Evolutionary conservation across 2,329 filamentous ascomycete genomes (phyloP).

Genomic region (Ophiostoma ips): DNA sequence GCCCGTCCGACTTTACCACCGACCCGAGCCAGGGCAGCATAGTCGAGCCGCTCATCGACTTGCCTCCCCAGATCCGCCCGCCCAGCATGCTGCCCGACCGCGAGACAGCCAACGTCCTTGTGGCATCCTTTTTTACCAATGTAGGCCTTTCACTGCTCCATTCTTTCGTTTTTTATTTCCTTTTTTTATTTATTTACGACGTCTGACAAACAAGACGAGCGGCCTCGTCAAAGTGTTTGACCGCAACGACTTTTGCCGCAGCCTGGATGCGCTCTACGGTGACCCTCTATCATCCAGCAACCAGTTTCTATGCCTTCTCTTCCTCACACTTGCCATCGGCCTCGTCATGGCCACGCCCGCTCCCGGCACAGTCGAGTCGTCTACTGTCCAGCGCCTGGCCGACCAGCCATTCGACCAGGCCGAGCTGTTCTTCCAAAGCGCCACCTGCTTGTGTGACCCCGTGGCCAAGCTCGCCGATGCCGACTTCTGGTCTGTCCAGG

Average conservation of each 20-base stretch:
- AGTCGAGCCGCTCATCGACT: constrained; percentile 36
- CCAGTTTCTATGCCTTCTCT: constrained; percentile 43
- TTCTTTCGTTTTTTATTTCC: neutral
- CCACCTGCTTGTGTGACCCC: constrained; percentile 35
- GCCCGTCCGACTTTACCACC: constrained; percentile 42
- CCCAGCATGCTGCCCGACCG: constrained; percentile 42
- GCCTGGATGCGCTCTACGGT: constrained; percentile 38
- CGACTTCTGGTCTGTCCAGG: constrained; percentile 52
- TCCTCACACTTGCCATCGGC: constrained; percentile 49
- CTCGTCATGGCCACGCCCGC: constrained; percentile 41
- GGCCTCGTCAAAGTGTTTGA: constrained; percentile 49
- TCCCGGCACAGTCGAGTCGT: constrained; percentile 34
- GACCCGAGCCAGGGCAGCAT: constrained; percentile 43
- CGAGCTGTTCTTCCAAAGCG: constrained; percentile 49
- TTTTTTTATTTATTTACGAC: neutral
- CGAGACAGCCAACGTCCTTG: constrained; percentile 33
- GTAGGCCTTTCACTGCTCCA: constrained; percentile 19
- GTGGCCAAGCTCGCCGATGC: constrained; percentile 42
- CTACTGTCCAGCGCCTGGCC: constrained; percentile 36
- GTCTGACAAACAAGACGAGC: constrained; percentile 31
- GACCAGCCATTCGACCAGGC: constrained; percentile 35
- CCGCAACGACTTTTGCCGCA: constrained; percentile 31
- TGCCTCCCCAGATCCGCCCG: constrained; percentile 30
- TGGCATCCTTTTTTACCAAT: constrained; percentile 48
- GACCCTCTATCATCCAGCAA: constrained; percentile 36